Evolutionary conservation across 768 basidiomycete genomes (phyloP).

Genomic region (Tephrocybe sp.): DNA sequence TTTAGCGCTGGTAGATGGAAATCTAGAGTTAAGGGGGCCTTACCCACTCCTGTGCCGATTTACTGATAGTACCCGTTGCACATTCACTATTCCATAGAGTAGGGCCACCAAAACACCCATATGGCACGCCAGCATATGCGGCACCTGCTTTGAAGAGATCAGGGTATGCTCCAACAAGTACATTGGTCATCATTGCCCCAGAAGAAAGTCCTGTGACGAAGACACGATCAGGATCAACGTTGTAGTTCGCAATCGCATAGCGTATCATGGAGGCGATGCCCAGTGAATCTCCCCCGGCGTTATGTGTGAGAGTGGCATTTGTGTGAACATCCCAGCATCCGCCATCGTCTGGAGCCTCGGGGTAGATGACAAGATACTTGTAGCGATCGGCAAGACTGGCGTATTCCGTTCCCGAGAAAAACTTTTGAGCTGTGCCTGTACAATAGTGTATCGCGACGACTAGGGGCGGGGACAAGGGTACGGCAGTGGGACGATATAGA

Average conservation of each 20-base stretch:
- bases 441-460: constrained; percentile 55
- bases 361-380: constrained; percentile 51
- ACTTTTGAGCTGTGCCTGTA: constrained; percentile 45
- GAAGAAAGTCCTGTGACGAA: constrained; percentile 51
- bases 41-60: constrained; percentile 47
- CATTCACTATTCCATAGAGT: constrained; percentile 46
- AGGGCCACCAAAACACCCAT: constrained; percentile 50
- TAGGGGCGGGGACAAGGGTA: constrained; percentile 35
- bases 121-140: constrained; percentile 50
- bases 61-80: constrained; percentile 37
- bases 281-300: constrained; percentile 53
- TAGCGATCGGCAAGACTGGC: constrained; percentile 45
- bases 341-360: constrained; percentile 37
- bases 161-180: constrained; percentile 50
- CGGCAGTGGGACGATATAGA: constrained; percentile 37
- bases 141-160: constrained; percentile 50
- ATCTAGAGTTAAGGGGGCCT: constrained; percentile 8
- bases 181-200: constrained; percentile 61
- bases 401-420: constrained; percentile 45
- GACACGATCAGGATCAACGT: constrained; percentile 41
- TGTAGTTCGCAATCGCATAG: constrained; percentile 45
- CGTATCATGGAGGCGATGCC: constrained; percentile 44
- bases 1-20: neutral
- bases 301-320: constrained; percentile 47
- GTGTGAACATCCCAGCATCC: constrained; percentile 54